Percentiles rank a stretch among this genome's conserved stretches.
Conservation (phyloP, 2,329 filamentous ascomycete genomes). For the Cladosporium sp. region DNA sequence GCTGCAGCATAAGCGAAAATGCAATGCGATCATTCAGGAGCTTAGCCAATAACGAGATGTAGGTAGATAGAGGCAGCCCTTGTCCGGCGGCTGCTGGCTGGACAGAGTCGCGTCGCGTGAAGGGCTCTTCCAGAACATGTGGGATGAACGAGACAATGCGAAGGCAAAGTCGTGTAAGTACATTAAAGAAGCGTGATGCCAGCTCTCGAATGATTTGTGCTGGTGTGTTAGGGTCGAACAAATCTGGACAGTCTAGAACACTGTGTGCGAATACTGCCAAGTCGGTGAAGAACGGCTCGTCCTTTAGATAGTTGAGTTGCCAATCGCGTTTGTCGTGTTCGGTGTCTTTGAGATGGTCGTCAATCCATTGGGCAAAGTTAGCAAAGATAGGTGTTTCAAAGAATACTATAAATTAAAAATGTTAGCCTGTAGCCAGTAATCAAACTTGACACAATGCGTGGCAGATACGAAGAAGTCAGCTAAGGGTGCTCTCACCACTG, state of each 20-base stretch:
- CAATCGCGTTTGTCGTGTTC: conserved; percentile 17
- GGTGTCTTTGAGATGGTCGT: conserved; percentile 18
- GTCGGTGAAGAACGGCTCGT: conserved; percentile 19
- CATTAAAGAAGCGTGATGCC: conserved; percentile 14
- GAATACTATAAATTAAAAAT: conserved; percentile 1
- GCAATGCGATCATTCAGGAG: conserved; percentile 6
- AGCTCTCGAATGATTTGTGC: not conserved
- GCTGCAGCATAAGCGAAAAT: conserved; percentile 6
- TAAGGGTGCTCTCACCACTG: not conserved
- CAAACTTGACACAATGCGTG: not conserved
- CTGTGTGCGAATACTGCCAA: conserved; percentile 20
- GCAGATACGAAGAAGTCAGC: not conserved
- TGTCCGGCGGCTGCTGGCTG: conserved; percentile 14
- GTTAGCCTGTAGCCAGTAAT: not conserved
- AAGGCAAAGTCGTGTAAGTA: conserved; percentile 16
- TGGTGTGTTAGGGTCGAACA: not conserved
- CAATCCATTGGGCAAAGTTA: conserved; percentile 17
- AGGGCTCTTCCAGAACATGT: conserved; percentile 14
- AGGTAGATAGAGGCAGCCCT: conserved; percentile 16
- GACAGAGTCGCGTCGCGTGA: conserved; percentile 23
- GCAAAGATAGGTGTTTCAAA: not conserved
- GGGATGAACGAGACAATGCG: conserved; percentile 20
- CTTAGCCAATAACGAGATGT: conserved; percentile 17
- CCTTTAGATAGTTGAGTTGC: conserved; percentile 16
- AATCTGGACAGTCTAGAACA: conserved; percentile 23